Evolutionary conservation across 768 basidiomycete genomes (phyloP).

Genomic region (Tylopilus vinaceipallidus): DNA sequence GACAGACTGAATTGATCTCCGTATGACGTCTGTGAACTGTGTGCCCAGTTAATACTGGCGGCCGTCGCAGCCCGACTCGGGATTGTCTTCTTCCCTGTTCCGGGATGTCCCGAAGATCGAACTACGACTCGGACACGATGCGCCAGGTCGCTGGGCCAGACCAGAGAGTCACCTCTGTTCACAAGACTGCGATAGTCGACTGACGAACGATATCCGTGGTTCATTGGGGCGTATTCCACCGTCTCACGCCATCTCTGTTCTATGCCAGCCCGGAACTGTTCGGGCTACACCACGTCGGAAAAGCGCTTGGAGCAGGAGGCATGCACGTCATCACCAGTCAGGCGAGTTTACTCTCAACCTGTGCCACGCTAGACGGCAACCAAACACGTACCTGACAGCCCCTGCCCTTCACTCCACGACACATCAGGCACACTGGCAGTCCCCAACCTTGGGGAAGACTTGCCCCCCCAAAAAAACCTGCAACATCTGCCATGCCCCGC

Average conservation of each 20-base stretch:
- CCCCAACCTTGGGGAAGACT: background rate
- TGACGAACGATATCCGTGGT: background rate
- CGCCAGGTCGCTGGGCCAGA: too few relatives aligned
- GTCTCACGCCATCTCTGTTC: background rate
- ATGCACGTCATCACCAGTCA: background rate
- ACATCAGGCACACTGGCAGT: background rate
- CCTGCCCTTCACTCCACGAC: background rate
- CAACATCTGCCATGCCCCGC: too few relatives aligned
- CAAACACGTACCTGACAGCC: background rate
- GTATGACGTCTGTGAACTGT: too few relatives aligned
- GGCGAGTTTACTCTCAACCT: background rate
- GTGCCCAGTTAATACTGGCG: too few relatives aligned
- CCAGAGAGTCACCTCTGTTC: background rate
- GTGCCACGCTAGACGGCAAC: too few relatives aligned
- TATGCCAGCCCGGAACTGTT: background rate
- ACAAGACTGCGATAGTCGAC: too few relatives aligned
- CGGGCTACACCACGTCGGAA: background rate
- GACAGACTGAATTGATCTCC: background rate
- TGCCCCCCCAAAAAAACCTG: background rate
- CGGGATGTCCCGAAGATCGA: conserved; percentile 4
- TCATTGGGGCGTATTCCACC: background rate
- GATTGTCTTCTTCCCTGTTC: background rate
- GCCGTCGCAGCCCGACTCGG: conserved; percentile 3
- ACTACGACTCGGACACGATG: background rate
- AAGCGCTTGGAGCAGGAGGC: background rate